These are phyloP conservation scores for Penstemon newberryi DNA, from an alignment of 257 asterid genomes.

Conservation along the genomic window DNA sequence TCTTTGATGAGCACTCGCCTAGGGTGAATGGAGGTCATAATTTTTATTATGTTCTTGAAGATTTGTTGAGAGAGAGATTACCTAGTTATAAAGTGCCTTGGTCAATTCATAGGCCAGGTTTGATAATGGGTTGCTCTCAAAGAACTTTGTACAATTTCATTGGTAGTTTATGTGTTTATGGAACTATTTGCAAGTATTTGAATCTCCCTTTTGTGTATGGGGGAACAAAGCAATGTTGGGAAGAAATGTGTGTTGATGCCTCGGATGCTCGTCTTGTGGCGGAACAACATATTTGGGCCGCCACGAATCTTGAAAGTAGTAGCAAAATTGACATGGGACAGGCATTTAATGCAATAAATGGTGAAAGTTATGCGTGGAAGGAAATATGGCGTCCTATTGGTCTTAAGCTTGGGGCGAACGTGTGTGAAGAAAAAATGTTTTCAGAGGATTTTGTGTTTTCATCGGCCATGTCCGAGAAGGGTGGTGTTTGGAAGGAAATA, in stretches of 20 bases:
- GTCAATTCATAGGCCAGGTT: constrained; percentile 80
- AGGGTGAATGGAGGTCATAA: constrained; percentile 50
- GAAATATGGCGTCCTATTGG: constrained; percentile 66
- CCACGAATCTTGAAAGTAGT: constrained; percentile 28
- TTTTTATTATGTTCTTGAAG: constrained; percentile 79
- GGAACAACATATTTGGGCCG: constrained; percentile 75
- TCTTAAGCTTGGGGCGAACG: constrained; percentile 42
- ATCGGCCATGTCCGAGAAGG: constrained; percentile 54
- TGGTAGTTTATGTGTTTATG: constrained; percentile 77
- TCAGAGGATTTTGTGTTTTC: constrained; percentile 39
- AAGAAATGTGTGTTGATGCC: constrained; percentile 60
- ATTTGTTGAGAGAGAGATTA: constrained; percentile 60
- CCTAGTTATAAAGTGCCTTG: constrained; percentile 42
- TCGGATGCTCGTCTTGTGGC: constrained; percentile 87
- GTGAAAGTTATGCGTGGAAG: constrained; percentile 66
- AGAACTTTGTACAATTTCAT: constrained; percentile 58
- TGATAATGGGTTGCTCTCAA: constrained; percentile 64
- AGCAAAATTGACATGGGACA: constrained; percentile 27
- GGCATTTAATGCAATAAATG: constrained; percentile 71
- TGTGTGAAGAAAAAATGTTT: constrained; percentile 28
- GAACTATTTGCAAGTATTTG: constrained; percentile 63
- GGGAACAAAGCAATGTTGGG: constrained; percentile 74
- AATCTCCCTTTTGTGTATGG: constrained; percentile 75
- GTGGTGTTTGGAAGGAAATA: constrained; percentile 64
- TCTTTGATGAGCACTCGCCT: constrained; percentile 57